These are phyloP conservation scores for Helotiales sp. DNA, from an alignment of 2,329 filamentous ascomycete species.

Conservation along the genomic window DNA sequence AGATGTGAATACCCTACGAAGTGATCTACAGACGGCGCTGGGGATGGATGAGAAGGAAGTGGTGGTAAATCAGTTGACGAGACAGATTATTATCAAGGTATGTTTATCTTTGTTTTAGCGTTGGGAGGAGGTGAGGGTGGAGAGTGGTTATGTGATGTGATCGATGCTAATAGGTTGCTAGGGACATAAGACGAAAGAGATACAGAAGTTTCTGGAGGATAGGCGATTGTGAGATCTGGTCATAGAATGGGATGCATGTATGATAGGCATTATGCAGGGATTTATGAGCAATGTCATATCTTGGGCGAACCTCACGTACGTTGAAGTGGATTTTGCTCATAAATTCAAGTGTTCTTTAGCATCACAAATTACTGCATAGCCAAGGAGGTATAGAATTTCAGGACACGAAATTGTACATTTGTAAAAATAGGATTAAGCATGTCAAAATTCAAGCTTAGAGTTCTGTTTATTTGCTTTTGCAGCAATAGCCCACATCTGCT, in stretches of 20 bases:
- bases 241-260: neutral
- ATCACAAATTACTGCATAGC: neutral
- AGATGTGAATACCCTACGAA: conserved; percentile 60
- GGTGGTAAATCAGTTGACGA: conserved; percentile 55
- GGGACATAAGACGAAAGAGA: conserved; percentile 51
- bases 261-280: conserved; percentile 2
- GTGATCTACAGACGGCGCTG: conserved; percentile 62
- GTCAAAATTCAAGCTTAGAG: neutral
- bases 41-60: conserved; percentile 52
- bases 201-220: conserved; percentile 47
- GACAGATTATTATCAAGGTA: conserved; percentile 76
- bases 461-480: conserved; percentile 10
- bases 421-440: too few species aligned
- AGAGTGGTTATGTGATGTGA: neutral
- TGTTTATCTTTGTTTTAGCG: neutral
- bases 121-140: neutral
- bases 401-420: too few species aligned
- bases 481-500: conserved; percentile 22
- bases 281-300: neutral
- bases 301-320: neutral
- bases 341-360: neutral
- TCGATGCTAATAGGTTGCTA: conserved; percentile 24
- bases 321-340: neutral
- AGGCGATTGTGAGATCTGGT: conserved; percentile 31
- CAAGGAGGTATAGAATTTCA: neutral